These are phyloP conservation scores for Trichoderma pleuroti DNA, from an alignment of 2,329 filamentous ascomycete species.

Conservation along the genomic window DNA sequence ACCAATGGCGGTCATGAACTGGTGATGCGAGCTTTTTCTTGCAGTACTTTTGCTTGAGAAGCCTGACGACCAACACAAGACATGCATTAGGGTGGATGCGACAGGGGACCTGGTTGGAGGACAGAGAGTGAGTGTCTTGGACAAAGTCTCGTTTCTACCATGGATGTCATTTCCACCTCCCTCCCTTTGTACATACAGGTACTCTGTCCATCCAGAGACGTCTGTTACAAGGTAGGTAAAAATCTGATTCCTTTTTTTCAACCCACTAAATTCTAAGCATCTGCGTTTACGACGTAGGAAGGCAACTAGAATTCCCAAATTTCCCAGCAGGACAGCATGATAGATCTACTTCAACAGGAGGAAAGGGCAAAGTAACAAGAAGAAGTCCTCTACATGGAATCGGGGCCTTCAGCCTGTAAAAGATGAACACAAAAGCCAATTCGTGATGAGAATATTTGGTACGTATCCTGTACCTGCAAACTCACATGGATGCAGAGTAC, in stretches of 20 bases:
- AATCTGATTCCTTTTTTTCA: too few relatives aligned
- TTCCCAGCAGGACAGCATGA: background rate
- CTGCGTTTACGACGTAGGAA: background rate
- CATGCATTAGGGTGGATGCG: background rate
- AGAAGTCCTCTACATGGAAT: background rate
- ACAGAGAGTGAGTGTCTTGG: background rate
- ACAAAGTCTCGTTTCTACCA: too few relatives aligned
- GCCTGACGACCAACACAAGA: background rate
- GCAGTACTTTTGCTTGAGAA: constrained; percentile 1
- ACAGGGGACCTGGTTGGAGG: background rate
- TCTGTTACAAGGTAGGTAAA: background rate
- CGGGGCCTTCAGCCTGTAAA: background rate
- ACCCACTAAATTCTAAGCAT: background rate
- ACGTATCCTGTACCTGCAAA: background rate
- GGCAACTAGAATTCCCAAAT: background rate
- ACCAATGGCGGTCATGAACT: background rate
- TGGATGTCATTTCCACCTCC: background rate
- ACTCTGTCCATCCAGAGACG: background rate
- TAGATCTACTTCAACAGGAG: background rate
- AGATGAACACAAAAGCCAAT: background rate
- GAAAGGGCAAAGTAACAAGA: background rate
- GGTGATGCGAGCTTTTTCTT: background rate
- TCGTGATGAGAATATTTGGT: background rate
- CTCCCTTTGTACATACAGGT: background rate
- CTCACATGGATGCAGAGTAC: background rate